These are phyloP conservation scores for Erigeron canadensis DNA, from an alignment of 129 eudicot genomes.

Conservation along the genomic window DNA sequence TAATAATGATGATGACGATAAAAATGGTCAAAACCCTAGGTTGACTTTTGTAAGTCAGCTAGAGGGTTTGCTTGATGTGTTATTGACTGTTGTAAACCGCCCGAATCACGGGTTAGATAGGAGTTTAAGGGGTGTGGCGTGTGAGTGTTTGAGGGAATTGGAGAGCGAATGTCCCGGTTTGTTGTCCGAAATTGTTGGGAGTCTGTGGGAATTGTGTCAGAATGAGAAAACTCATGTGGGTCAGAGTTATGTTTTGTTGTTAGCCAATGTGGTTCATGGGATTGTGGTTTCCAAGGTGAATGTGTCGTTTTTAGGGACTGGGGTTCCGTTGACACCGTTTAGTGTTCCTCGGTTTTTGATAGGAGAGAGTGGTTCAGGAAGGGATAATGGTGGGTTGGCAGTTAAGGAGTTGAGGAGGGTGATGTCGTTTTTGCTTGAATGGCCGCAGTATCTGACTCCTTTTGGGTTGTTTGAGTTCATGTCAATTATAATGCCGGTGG, in stretches of 20 bases:
- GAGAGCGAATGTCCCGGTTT: conserved; percentile 72
- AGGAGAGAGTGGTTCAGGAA: conserved; percentile 29
- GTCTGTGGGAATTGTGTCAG: conserved; percentile 76
- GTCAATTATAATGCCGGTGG: conserved; percentile 64
- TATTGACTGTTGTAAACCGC: conserved; percentile 67
- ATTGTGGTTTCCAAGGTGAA: conserved; percentile 43
- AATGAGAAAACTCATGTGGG: conserved; percentile 81
- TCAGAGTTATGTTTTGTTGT: conserved; percentile 66
- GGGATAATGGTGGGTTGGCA: conserved; percentile 45
- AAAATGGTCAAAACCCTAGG: not conserved
- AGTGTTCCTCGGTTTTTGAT: conserved; percentile 56
- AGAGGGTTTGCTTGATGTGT: conserved; percentile 63
- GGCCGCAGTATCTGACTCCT: conserved; percentile 69
- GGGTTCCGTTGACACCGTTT: conserved; percentile 71
- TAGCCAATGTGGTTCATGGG: conserved; percentile 49
- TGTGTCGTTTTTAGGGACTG: conserved; percentile 44
- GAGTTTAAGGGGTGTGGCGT: conserved; percentile 59
- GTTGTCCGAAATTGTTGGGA: conserved; percentile 56
- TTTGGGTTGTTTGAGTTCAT: conserved; percentile 76
- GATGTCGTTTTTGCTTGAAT: conserved; percentile 78
- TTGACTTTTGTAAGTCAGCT: conserved; percentile 27
- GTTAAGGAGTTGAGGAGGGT: conserved; percentile 81
- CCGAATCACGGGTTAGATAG: conserved; percentile 78
- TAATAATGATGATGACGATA: not conserved
- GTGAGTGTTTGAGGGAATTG: conserved; percentile 83